phyloP scores from a whole-genome alignment of 2,329 filamentous ascomycete species.

The Neofusicoccum parvum region DNA sequence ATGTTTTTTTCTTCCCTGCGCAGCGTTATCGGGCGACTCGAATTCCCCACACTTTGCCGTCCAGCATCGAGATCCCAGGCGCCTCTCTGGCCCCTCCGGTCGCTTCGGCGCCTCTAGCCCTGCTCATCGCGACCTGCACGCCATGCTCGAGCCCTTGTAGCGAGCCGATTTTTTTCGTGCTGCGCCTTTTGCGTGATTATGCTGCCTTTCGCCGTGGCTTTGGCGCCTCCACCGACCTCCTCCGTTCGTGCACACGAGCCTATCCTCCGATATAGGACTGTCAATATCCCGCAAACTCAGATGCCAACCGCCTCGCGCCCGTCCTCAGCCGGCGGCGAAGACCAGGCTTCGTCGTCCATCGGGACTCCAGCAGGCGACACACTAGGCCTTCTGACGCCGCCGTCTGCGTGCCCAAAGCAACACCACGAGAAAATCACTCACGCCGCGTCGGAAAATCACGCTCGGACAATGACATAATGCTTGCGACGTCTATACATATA shows the following conservation, averaged over 20 bases:
- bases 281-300: background rate
- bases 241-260: background rate
- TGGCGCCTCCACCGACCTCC: background rate
- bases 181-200: background rate
- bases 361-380: background rate
- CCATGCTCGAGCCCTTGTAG: background rate
- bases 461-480: slow-evolving; percentile 11
- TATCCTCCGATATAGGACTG: slow-evolving; percentile 17
- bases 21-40: slow-evolving; percentile 8
- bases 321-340: background rate
- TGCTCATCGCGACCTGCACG: background rate
- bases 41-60: slow-evolving; percentile 5
- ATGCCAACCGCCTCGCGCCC: background rate
- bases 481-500: background rate
- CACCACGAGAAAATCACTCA: background rate
- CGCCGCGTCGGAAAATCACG: background rate
- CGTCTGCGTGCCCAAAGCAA: background rate
- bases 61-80: background rate
- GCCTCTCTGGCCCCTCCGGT: background rate
- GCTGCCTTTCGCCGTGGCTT: background rate
- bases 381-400: background rate
- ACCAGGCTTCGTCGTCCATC: background rate
- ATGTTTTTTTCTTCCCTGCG: background rate
- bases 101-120: background rate
- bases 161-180: background rate